A percentile compares a stretch with the other conserved stretches of the same genome.
phyloP scores from a whole-genome alignment of 371 early-diverging fungal species.

The Rhizopus delemar region DNA sequence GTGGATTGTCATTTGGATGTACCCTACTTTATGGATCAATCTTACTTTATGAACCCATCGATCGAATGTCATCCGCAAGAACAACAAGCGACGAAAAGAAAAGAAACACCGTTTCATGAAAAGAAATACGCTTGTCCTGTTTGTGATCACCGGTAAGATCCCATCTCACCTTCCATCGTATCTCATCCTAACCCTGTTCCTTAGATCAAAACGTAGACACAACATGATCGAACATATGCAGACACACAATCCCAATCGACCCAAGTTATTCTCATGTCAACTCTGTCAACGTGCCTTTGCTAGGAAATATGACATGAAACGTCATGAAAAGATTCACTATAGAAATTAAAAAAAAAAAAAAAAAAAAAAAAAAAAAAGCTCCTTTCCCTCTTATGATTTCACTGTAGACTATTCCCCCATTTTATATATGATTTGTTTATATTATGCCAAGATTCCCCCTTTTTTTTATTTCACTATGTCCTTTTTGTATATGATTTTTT shows the following conservation, averaged over 20 bases:
- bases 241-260: slow-evolving; percentile 34
- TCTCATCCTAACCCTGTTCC: not conserved
- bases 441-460: slow-evolving; percentile 4
- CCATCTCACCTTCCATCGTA: not conserved
- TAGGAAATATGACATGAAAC: slow-evolving; percentile 39
- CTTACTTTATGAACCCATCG: too few relatives aligned
- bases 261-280: slow-evolving; percentile 26
- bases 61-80: not conserved
- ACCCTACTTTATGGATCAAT: too few relatives aligned
- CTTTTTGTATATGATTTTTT: slow-evolving; percentile 3
- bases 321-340: slow-evolving; percentile 38
- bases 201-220: slow-evolving; percentile 38
- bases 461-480: not conserved
- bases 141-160: slow-evolving; percentile 32
- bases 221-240: slow-evolving; percentile 37
- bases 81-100: not conserved
- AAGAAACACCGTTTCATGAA: slow-evolving; percentile 10
- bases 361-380: not conserved
- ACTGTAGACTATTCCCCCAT: not conserved
- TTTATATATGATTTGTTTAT: slow-evolving; percentile 2
- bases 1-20: not conserved
- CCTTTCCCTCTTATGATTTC: not conserved
- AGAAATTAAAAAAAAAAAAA: slow-evolving; percentile 11
- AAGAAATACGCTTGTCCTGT: slow-evolving; percentile 31
- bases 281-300: slow-evolving; percentile 33